A percentile compares a stretch with the other conserved stretches of the same genome.
phyloP scores from a whole-genome alignment of 768 basidiomycete species.

The Collybiopsis confluens region DNA sequence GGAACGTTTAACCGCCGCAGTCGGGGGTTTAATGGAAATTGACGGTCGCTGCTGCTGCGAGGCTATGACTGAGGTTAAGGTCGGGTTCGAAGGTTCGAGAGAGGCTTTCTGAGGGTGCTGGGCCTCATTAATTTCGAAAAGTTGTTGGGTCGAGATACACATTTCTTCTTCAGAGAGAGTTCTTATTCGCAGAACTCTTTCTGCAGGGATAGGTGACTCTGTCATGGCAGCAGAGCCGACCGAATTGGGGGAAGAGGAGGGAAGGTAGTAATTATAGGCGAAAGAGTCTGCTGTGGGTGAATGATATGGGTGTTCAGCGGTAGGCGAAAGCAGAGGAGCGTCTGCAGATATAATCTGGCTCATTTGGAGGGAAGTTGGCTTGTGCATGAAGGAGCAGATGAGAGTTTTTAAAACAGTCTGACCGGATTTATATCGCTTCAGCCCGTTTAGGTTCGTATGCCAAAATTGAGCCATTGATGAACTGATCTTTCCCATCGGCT shows the following conservation, averaged over 20 bases:
- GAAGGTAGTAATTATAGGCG: constrained; percentile 46
- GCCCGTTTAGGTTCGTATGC: neutral
- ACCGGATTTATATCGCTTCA: constrained; percentile 4
- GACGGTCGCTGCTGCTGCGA: constrained; percentile 27
- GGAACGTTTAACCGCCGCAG: constrained; percentile 38
- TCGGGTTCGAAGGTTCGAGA: constrained; percentile 15
- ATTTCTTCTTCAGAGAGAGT: constrained; percentile 43
- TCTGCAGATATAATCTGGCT: constrained; percentile 57
- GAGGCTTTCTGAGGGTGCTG: constrained; percentile 25
- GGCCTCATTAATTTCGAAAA: constrained; percentile 54
- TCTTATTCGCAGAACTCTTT: constrained; percentile 48
- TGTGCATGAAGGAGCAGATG: constrained; percentile 3
- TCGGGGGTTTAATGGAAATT: constrained; percentile 28
- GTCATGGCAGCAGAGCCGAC: constrained; percentile 37
- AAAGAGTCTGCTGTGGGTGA: constrained; percentile 30
- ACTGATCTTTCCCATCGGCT: neutral
- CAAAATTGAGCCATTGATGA: constrained; percentile 1
- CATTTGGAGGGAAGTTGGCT: constrained; percentile 35
- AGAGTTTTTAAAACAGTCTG: constrained; percentile 3
- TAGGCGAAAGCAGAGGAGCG: constrained; percentile 53
- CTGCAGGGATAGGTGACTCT: constrained; percentile 42
- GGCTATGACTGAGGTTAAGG: constrained; percentile 25
- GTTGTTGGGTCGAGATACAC: constrained; percentile 67
- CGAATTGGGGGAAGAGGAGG: constrained; percentile 46
- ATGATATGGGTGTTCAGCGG: neutral